Percentiles rank a stretch among this genome's conserved stretches.
These are phyloP conservation scores for Dactylellina cionopaga DNA, from an alignment of 2,329 filamentous ascomycete genomes.

Conservation along the genomic window DNA sequence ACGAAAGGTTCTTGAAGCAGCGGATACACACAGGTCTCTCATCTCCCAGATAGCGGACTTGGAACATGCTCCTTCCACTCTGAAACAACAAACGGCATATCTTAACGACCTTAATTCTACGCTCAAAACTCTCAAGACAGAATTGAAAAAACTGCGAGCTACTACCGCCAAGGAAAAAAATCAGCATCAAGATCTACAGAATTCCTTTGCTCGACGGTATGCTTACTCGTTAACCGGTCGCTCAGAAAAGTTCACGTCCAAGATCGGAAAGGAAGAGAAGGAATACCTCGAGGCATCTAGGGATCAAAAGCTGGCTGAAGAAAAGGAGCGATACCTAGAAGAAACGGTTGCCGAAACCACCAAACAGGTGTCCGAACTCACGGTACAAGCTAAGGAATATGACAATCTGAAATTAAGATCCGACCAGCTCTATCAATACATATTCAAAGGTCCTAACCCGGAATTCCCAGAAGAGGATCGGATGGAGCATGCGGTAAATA, in stretches of 20 bases:
- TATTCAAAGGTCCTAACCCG: constrained; percentile 68
- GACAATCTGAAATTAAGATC: constrained; percentile 63
- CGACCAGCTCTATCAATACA: constrained; percentile 66
- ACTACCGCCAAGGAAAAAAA: constrained; percentile 65
- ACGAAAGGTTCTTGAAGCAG: constrained; percentile 61
- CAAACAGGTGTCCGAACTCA: constrained; percentile 59
- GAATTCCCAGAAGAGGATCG: constrained; percentile 68
- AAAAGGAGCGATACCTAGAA: constrained; percentile 62
- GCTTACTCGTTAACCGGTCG: constrained; percentile 66
- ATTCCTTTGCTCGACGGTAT: constrained; percentile 67
- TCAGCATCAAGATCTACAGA: constrained; percentile 67
- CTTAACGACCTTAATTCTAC: constrained; percentile 64
- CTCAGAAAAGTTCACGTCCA: constrained; percentile 65
- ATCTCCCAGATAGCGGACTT: constrained; percentile 65
- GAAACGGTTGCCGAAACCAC: constrained; percentile 62
- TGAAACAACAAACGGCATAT: constrained; percentile 64
- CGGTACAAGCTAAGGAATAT: constrained; percentile 59
- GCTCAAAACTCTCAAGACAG: constrained; percentile 60
- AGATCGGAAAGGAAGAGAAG: constrained; percentile 66
- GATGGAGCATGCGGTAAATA: constrained; percentile 61
- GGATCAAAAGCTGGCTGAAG: constrained; percentile 63
- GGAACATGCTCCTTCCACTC: constrained; percentile 64
- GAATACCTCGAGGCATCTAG: constrained; percentile 68
- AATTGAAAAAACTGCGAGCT: constrained; percentile 61
- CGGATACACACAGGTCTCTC: constrained; percentile 62